These are phyloP conservation scores for Chalaropsis thielavioides DNA, from an alignment of 2,329 filamentous ascomycete species.

Conservation along the genomic window DNA sequence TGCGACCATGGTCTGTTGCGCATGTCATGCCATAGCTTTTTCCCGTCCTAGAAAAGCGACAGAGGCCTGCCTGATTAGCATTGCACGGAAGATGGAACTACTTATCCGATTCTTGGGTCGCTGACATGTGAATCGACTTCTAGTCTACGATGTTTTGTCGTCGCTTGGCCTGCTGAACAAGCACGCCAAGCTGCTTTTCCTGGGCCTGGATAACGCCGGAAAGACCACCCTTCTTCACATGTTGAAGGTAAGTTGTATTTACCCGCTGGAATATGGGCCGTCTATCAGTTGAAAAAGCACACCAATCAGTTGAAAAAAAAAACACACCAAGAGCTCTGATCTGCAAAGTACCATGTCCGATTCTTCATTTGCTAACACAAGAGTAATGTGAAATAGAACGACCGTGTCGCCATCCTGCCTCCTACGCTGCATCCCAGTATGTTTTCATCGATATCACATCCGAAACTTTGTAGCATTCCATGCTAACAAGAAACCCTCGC, in stretches of 20 bases:
- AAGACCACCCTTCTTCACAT: slow-evolving; percentile 91
- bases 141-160: slow-evolving; percentile 78
- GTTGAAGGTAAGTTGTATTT: slow-evolving; percentile 60
- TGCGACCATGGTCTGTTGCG: neutral
- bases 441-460: slow-evolving; percentile 24
- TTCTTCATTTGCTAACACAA: neutral
- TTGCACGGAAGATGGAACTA: neutral
- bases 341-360: neutral
- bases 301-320: neutral
- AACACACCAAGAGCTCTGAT: neutral
- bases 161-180: slow-evolving; percentile 84
- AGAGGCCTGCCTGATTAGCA: neutral
- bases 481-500: neutral
- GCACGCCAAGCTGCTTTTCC: slow-evolving; percentile 87
- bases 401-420: slow-evolving; percentile 79
- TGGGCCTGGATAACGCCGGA: slow-evolving; percentile 85
- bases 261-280: neutral
- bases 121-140: slow-evolving; percentile 17
- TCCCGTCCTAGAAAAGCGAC: neutral
- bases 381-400: slow-evolving; percentile 44
- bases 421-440: slow-evolving; percentile 83
- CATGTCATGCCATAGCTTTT: neutral
- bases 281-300: neutral
- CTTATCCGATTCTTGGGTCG: slow-evolving; percentile 11
- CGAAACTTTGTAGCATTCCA: neutral